phyloP scores from a whole-genome alignment of 2,329 filamentous ascomycete genomes.

The Botrytis pseudocinerea region DNA sequence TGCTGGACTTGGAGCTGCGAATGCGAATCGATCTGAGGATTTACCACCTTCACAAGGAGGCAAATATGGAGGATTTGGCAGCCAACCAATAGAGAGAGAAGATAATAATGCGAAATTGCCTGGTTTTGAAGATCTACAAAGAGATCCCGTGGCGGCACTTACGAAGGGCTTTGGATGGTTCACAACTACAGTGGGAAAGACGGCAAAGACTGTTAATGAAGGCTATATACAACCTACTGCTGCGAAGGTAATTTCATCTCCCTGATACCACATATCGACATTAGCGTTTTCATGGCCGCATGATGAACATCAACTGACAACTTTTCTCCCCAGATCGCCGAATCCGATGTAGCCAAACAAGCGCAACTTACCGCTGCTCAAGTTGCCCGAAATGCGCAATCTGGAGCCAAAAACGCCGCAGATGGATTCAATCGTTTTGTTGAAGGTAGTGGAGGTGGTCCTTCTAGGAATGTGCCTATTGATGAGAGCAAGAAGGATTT shows the following conservation, averaged over 20 bases:
- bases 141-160: conserved; percentile 83
- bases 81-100: conserved; percentile 55
- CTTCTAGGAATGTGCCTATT: conserved; percentile 45
- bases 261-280: background rate
- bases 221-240: conserved; percentile 91
- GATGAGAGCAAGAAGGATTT: conserved; percentile 76
- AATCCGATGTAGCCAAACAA: conserved; percentile 74
- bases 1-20: conserved; percentile 78
- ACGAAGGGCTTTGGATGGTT: conserved; percentile 97
- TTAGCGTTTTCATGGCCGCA: background rate
- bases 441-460: conserved; percentile 58
- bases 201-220: conserved; percentile 87
- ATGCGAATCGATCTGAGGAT: conserved; percentile 71
- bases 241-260: conserved; percentile 63
- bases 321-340: conserved; percentile 60
- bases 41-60: conserved; percentile 87
- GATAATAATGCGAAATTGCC: conserved; percentile 54
- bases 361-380: conserved; percentile 63
- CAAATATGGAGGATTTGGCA: conserved; percentile 90
- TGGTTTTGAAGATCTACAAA: conserved; percentile 83
- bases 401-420: conserved; percentile 72
- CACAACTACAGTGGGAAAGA: conserved; percentile 80
- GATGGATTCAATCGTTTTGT: conserved; percentile 85
- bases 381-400: conserved; percentile 64
- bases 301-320: conserved; percentile 5